phyloP scores from a whole-genome alignment of 768 basidiomycete genomes.

The Suillus tomentosus region DNA sequence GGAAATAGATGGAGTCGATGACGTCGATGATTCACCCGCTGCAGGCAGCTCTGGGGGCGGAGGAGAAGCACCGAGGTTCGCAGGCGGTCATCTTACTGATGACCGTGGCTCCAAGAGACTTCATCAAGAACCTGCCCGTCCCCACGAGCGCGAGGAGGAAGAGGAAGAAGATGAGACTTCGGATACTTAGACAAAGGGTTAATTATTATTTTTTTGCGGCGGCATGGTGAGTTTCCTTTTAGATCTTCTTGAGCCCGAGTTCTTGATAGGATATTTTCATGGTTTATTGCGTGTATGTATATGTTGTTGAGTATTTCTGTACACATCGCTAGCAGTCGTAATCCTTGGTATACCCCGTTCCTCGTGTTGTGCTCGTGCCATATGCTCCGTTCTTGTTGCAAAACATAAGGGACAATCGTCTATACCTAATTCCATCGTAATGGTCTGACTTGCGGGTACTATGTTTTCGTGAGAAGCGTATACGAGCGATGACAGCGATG shows the following conservation, averaged over 20 bases:
- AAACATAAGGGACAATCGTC: not conserved
- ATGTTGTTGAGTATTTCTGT: slow-evolving; percentile 18
- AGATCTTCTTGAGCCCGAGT: slow-evolving; percentile 37
- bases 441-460: not conserved
- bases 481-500: not conserved
- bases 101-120: slow-evolving; percentile 63
- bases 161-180: slow-evolving; percentile 35
- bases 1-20: slow-evolving; percentile 61
- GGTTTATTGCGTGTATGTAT: slow-evolving; percentile 21
- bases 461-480: not conserved
- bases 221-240: slow-evolving; percentile 26
- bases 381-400: not conserved
- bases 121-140: slow-evolving; percentile 46
- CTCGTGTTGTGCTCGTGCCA: not conserved
- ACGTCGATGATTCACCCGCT: slow-evolving; percentile 37
- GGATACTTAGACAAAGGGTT: slow-evolving; percentile 29
- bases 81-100: slow-evolving; percentile 41
- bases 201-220: slow-evolving; percentile 3
- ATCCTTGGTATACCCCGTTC: not conserved
- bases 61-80: slow-evolving; percentile 35
- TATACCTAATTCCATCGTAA: not conserved
- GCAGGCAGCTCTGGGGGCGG: slow-evolving; percentile 31
- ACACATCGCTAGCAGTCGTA: slow-evolving; percentile 15
- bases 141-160: slow-evolving; percentile 29
- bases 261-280: slow-evolving; percentile 15